Evolutionary conservation across 805 yeast genomes (phyloP), one percentile per base, ranked within the genome.

Genomic region (Kluyveromyces siamensis): DNA sequence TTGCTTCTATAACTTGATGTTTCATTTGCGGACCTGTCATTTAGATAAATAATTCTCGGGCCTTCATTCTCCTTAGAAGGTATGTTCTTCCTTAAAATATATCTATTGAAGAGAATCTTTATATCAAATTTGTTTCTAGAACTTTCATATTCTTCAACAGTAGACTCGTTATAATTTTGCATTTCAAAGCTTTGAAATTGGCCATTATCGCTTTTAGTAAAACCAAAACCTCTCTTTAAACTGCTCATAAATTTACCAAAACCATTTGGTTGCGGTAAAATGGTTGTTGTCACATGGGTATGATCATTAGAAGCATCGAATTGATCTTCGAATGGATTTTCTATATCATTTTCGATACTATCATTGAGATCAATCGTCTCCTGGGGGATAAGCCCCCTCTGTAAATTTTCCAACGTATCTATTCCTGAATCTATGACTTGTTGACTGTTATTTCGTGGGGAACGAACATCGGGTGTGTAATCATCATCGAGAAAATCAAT

Each of bases 1-100:
- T 93, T 93, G 50, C 82, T 90, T 49, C 76, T 73, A 68, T 78
- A 91, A 2, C 81, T 74, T 51, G 72, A 73, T 2, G 76, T 66
- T 8, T 67, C 57, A 59, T 87, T 87, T 9, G 79, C 73, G 7
- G 67, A 61, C 37, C 72, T 72, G 60, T 85, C 82, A 71, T 87
- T 86, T 45, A 90, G 62, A 56, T 77, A 73, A 19, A 91, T 82
- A n/a, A 73, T 59, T 52, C 93, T 73, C 27, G 88, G 86, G 8
- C 78, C 79, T n/a, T 59, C 56, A 9, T 52, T 39, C 6, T 52
- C 56, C 8, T 43, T 45, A 0, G 44, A 35, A 2, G 14, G 35
- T 21, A 50, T 54, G n/a, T 57, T 55, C 10, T 68, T 67, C 40
- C 74, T 60, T 30, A 65, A 47, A 11, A 62, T 58, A 38, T 67